These are phyloP conservation scores for Sarcomyxa edulis DNA, from an alignment of 768 basidiomycete genomes.

Conservation along the genomic window DNA sequence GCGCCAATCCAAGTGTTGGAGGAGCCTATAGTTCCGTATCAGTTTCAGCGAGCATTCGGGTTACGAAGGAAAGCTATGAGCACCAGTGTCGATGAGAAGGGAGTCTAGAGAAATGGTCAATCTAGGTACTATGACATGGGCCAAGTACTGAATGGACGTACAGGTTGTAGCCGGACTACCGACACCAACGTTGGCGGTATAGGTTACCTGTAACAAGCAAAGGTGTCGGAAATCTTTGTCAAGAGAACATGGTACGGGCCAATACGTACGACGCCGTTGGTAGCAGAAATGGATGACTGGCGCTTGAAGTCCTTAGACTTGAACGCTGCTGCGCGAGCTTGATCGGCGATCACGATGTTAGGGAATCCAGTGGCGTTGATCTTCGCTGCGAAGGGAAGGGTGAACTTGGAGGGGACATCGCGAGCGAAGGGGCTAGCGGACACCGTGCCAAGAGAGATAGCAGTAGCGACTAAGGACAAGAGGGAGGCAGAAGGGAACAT, in stretches of 20 bases:
- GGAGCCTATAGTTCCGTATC: too few relatives aligned
- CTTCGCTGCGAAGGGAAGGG: neutral
- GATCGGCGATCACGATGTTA: conserved; percentile 1
- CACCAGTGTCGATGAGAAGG: conserved; percentile 20
- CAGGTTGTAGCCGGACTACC: conserved; percentile 9
- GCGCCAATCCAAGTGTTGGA: conserved; percentile 52
- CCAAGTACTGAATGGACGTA: too few relatives aligned
- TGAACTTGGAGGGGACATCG: neutral
- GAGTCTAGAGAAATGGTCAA: too few relatives aligned
- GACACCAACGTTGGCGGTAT: conserved; percentile 9
- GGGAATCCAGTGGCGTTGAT: neutral
- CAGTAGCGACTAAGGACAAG: too few relatives aligned
- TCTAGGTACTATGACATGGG: too few relatives aligned
- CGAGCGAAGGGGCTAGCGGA: neutral
- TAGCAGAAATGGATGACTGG: neutral
- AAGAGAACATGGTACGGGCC: neutral
- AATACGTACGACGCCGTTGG: neutral
- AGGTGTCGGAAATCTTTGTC: too few relatives aligned
- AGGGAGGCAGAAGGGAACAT: too few relatives aligned
- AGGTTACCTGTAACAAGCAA: conserved; percentile 2
- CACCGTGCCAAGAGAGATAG: too few relatives aligned
- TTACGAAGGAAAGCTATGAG: too few relatives aligned
- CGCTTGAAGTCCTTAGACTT: neutral
- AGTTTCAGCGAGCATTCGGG: neutral
- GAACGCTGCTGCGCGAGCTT: neutral